Base-by-base conservation (phyloP, 2,329 filamentous ascomycete species). In the Parastagonospora nodorum region DNA sequence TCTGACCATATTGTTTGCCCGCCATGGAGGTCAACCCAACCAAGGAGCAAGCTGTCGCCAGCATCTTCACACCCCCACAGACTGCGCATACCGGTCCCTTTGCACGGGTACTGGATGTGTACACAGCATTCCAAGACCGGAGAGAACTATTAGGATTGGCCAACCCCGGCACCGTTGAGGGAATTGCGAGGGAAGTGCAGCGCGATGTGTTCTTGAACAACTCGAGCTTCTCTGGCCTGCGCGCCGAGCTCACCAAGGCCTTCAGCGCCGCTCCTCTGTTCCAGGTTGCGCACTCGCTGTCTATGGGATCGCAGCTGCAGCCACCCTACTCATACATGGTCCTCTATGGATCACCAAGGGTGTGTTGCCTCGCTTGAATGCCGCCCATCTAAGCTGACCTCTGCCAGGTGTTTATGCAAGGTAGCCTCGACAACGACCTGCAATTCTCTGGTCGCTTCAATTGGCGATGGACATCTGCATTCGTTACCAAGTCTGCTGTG, bases 151-250 rank as follows among this genome's bases (percentile, higher is more conserved):
- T 99, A 60, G 93, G 92, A 57, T 82, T 99, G 64, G 83, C 88
- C 63, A 97, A 97, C 78, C 94, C 94, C 35, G 94, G 94, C 67
- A 92, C 89, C 45, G 87, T 97, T 63, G 94, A 99, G 78, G 87
- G 87, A 71, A 87, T 96, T 74, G 85, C 89, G 64, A 88, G 89
- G 74, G 94, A 99, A 81, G 92, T 97, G 57, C 88, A 95, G 80
- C 92, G 92, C 78, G 92, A 97, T 84, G 92, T 97, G 66, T 88
- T 97, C 74, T 86, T 97, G 69, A 94, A 88, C 79, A 96, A 97
- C 82, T 89, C 91, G 76, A 95, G 94, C 86, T 97, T 99, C 82
- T 89, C 90, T 38, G 94, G 94, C 69, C 84, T 99, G 75, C 90
- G 93, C 73, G 95, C 93, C 75, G 94, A 99, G 77, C 82, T 97